Evolutionary conservation across 441 rosid genomes (phyloP), one percentile per base, ranked within the genome.

Genomic region (Populus hybrid): DNA sequence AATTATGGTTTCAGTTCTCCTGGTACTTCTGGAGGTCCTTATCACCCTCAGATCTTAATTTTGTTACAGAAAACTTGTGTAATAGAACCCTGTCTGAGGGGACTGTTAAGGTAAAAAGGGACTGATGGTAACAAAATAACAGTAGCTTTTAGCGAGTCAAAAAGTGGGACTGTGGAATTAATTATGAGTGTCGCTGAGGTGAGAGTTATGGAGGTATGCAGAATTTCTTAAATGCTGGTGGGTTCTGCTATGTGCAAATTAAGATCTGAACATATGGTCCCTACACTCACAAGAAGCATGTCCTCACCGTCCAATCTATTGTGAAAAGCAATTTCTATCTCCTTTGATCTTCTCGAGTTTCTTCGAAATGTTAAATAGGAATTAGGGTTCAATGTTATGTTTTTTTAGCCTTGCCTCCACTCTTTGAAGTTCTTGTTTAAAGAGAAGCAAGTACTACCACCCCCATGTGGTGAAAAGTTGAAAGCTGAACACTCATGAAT

Each of bases 381-480:
- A 59, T 59, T 59, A 59, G 65, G 64, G 65, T 8, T 59, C 10
- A 3, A 8, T 7, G 23, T 3, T 11, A 42, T 42, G 42, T 9
- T 8, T 9, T 38, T 38, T 38, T 2, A 21, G 12, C 65, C 26
- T 59, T 59, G 65, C n/a, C 23, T 59, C 24, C 23, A 23, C 10
- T 59, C 12, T 59, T 34, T 8, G 65, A 59, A 59, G 65, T 59
- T 59, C 26, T 59, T n/a, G 65, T n/a, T 2, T n/a, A 59, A 59
- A 2, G 24, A 59, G 24, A 59, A 21, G 65, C 65, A 59, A 59
- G 4, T 59, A 42, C 50, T 42, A 24, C 21, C 23, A 70, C 10
- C 21, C n/a, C 63, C 74, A 70, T 70, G 79, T 71, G 80, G 32
- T 59, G 69, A 65, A 77, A 71, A 77, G 71, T 8, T 40, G 30